Percentiles rank a stretch among this genome's conserved stretches.
phyloP scores from a whole-genome alignment of 768 basidiomycete genomes.

The Pleurotus eryngii region DNA sequence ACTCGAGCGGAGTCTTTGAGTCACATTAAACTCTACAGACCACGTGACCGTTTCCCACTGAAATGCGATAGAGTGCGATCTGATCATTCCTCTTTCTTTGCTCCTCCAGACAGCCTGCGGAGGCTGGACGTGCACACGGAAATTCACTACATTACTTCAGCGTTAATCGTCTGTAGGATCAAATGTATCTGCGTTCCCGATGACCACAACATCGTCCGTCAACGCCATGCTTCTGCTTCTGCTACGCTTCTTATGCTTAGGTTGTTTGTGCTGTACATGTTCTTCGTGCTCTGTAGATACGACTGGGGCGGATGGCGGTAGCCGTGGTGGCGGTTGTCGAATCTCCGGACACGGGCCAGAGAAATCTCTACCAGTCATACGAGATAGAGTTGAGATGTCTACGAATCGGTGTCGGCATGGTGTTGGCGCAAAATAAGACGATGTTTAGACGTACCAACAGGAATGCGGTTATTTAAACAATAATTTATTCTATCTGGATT shows the following conservation, averaged over 20 bases:
- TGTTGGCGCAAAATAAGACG: neutral
- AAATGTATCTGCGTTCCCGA: conserved; percentile 18
- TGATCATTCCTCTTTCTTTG: too few species aligned
- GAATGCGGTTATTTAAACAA: conserved; percentile 70
- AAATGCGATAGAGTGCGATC: too few species aligned
- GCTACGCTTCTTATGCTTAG: conserved; percentile 19
- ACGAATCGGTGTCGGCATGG: neutral
- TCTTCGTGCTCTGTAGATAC: conserved; percentile 15
- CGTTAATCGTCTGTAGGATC: neutral
- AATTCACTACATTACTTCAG: neutral
- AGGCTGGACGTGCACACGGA: neutral
- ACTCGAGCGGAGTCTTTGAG: too few species aligned
- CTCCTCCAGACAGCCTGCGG: too few species aligned
- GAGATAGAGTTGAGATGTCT: conserved; percentile 74
- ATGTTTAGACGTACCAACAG: conserved; percentile 58
- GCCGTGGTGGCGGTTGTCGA: conserved; percentile 30
- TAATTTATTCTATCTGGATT: conserved; percentile 73
- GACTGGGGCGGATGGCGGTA: conserved; percentile 13
- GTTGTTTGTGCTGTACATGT: neutral
- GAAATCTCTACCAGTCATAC: conserved; percentile 85
- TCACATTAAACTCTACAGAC: too few species aligned
- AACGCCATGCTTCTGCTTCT: conserved; percentile 16
- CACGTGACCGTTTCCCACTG: too few species aligned
- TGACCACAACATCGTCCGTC: conserved; percentile 20
- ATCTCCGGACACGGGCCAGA: conserved; percentile 79